A percentile compares a stretch with the other conserved stretches of the same genome.
Evolutionary conservation across 306 rosid species (phyloP).

Genomic region (Vicia faba): DNA sequence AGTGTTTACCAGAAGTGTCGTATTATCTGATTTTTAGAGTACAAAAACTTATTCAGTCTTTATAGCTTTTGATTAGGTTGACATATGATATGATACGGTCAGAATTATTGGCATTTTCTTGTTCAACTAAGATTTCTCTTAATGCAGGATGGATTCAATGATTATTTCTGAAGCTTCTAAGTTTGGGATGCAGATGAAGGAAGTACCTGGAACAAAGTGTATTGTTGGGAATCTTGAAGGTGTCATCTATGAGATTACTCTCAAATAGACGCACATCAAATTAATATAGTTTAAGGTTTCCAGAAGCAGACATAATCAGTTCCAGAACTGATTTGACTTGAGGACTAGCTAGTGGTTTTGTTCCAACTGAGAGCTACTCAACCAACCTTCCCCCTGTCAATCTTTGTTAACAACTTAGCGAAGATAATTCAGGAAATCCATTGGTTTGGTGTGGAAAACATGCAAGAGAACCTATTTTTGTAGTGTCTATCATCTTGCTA

Average conservation of each 20-base stretch:
- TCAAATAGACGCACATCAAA: constrained; percentile 39
- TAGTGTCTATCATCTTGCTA: too few species aligned
- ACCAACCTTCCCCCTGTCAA: neutral
- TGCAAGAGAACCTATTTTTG: constrained; percentile 11
- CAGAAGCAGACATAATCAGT: constrained; percentile 12
- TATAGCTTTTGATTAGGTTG: constrained; percentile 27
- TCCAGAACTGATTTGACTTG: neutral
- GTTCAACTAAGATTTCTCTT: constrained; percentile 2
- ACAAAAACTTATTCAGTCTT: neutral
- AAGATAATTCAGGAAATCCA: neutral
- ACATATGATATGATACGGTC: constrained; percentile 1
- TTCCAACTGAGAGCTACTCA: neutral
- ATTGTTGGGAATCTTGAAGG: constrained; percentile 70
- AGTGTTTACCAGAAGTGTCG: constrained; percentile 10
- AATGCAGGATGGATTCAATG: constrained; percentile 72
- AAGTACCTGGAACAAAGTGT: constrained; percentile 63
- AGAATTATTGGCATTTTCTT: neutral
- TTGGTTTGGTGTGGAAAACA: neutral
- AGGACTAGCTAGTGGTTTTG: neutral
- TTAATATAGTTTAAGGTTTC: constrained; percentile 6
- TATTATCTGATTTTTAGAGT: constrained; percentile 1
- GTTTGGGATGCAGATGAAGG: constrained; percentile 67
- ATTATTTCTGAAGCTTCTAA: constrained; percentile 58
- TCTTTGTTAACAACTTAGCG: constrained; percentile 1
- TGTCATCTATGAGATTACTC: constrained; percentile 69